Evolutionary conservation across 495 filamentous ascomycete species (phyloP).

Genomic region (Tuber microsphaerosporum): DNA sequence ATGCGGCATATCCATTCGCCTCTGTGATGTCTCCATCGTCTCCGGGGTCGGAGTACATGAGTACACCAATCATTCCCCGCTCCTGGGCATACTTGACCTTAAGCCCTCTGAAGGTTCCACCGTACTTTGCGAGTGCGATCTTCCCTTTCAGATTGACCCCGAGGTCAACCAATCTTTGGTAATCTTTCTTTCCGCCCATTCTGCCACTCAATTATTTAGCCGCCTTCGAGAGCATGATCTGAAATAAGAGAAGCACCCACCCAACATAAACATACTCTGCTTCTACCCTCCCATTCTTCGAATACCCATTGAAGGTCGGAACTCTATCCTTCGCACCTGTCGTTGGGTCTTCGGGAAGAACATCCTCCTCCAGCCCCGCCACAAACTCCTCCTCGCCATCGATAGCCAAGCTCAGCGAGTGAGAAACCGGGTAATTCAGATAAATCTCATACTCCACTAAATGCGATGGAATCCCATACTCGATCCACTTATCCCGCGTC

Average conservation of each 20-base stretch:
- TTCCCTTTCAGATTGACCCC: constrained; percentile 74
- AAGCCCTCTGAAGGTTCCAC: constrained; percentile 75
- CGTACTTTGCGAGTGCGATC: constrained; percentile 66
- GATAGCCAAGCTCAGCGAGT: constrained; percentile 22
- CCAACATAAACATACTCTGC: constrained; percentile 51
- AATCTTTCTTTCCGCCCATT: constrained; percentile 60
- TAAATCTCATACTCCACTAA: constrained; percentile 84
- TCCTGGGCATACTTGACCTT: constrained; percentile 92
- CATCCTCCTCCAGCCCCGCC: constrained; percentile 75
- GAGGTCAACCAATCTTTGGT: constrained; percentile 68
- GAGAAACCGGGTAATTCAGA: constrained; percentile 67
- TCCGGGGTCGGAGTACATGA: constrained; percentile 84
- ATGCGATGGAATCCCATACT: constrained; percentile 66
- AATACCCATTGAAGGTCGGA: constrained; percentile 94
- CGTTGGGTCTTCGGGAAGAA: constrained; percentile 76
- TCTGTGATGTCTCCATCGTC: constrained; percentile 78
- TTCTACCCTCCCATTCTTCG: constrained; percentile 71
- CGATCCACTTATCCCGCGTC: constrained; percentile 77
- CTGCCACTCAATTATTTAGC: constrained; percentile 6
- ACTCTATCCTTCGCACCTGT: constrained; percentile 64
- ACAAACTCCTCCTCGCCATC: constrained; percentile 58
- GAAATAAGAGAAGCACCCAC: background rate
- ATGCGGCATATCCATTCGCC: constrained; percentile 68
- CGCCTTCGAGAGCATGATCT: background rate
- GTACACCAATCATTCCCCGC: constrained; percentile 72